Evolutionary conservation across 1,139 yeast genomes (phyloP), one percentile per base, ranked within the genome.

Genomic region (Blastobotrys proliferans): DNA sequence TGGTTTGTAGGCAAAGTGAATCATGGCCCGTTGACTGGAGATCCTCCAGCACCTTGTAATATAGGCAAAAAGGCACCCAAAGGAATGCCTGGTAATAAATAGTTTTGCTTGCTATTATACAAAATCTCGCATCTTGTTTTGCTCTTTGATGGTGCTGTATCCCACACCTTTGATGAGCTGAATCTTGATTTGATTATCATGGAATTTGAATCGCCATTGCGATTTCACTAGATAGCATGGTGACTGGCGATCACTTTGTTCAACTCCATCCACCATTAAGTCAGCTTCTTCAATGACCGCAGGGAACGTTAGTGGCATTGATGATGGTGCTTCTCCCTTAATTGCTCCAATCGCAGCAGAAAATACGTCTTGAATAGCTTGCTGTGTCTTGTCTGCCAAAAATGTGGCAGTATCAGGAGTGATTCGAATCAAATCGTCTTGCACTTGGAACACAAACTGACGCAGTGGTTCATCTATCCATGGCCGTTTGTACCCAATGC

Each of bases 1-100:
- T 83, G 90, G 88, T 64, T 63, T 44, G 84, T 77, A 1, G 92
- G 90, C 0, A 50, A 56, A 2, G 83, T 83, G 1, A 53, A 56
- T 6, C 81, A 75, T 57, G 66, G 46, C 1, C 62, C 63, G 4
- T 47, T 55, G 20, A 50, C 58, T 29, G 73, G 70, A 2, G 62
- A 60, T 4, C 66, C 68, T 5, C 73, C 73, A 0, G 53, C 55
- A 4, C 63, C 61, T 11, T 68, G 73, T 41, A 41, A 47, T 8
- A 48, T 45, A 3, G 49, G 46, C 3, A 48, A 46, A 33, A 45
- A 38, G 20, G 56, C 57, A 6, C 46, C 44, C 6, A n/a, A 32
- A 30, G 36, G 41, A 40, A 48, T 25, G 19, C n/a, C 21, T 11
- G 18, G 6, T 3, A 18, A 17, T 13, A 13, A 37, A 18, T 29